Percentiles rank a stretch among this genome's conserved stretches.
phyloP scores from a whole-genome alignment of 176 grass and related monocot species.

The Oryza brachyantha region DNA sequence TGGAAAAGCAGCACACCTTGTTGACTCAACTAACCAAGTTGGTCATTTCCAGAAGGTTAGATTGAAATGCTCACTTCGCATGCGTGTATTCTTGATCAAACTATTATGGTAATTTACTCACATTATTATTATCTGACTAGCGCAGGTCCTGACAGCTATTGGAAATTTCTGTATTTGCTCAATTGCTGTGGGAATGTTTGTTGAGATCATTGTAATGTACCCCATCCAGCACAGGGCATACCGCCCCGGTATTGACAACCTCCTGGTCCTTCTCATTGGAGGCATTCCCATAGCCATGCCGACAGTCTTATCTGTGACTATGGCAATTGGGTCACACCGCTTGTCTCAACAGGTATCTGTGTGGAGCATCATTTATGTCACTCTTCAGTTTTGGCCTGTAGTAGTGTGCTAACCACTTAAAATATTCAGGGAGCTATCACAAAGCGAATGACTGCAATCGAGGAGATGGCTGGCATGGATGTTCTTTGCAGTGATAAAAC shows the following conservation, averaged over 20 bases:
- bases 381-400: not conserved
- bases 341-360: conserved; percentile 60
- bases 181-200: conserved; percentile 64
- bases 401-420: not conserved
- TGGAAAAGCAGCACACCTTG: conserved; percentile 78
- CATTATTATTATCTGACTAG: not conserved
- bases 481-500: conserved; percentile 93
- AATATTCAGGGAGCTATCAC: conserved; percentile 66
- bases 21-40: conserved; percentile 80
- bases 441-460: conserved; percentile 90
- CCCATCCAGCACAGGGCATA: conserved; percentile 66
- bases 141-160: conserved; percentile 69
- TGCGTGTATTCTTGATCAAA: not conserved
- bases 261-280: conserved; percentile 76
- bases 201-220: conserved; percentile 83
- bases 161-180: conserved; percentile 83
- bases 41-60: conserved; percentile 83
- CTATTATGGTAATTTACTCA: not conserved
- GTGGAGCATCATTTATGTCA: not conserved
- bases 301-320: conserved; percentile 75
- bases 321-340: conserved; percentile 75
- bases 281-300: conserved; percentile 88
- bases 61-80: not conserved
- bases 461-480: conserved; percentile 91
- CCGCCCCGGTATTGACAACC: conserved; percentile 71